Percentiles rank a stretch among this genome's conserved stretches.
Conservation (phyloP, 495 filamentous ascomycete genomes). For the Hypoxylon crocopeplum region DNA sequence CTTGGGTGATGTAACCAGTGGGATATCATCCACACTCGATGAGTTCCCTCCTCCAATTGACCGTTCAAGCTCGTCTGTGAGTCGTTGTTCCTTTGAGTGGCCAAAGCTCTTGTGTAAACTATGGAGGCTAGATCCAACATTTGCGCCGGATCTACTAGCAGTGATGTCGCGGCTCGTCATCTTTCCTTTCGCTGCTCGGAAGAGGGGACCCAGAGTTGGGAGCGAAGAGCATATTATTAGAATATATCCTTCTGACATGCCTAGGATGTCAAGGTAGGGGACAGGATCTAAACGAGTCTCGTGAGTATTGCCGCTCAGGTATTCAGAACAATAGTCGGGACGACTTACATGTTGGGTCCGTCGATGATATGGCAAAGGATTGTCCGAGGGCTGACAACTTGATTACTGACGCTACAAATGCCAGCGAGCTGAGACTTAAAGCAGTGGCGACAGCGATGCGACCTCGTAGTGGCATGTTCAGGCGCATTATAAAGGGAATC, state of each 20-base stretch:
- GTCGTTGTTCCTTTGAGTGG: slow-evolving; percentile 13
- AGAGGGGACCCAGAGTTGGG: slow-evolving; percentile 36
- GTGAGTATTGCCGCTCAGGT: neutral
- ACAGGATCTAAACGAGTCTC: slow-evolving; percentile 22
- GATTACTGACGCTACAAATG: slow-evolving; percentile 31
- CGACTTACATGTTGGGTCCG: slow-evolving; percentile 39
- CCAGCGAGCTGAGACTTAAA: slow-evolving; percentile 34
- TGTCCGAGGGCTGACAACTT: slow-evolving; percentile 30
- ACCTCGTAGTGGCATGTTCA: slow-evolving; percentile 37
- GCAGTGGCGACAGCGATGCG: slow-evolving; percentile 33
- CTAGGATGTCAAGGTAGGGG: slow-evolving; percentile 39
- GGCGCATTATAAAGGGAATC: slow-evolving; percentile 37
- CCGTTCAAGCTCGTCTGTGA: slow-evolving; percentile 13
- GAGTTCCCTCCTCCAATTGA: slow-evolving; percentile 21
- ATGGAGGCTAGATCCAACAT: slow-evolving; percentile 9
- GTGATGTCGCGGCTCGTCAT: slow-evolving; percentile 22
- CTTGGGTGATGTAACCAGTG: slow-evolving; percentile 22
- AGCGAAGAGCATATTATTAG: slow-evolving; percentile 41
- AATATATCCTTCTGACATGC: slow-evolving; percentile 38
- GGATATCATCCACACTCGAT: slow-evolving; percentile 36
- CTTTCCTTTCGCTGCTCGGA: slow-evolving; percentile 29
- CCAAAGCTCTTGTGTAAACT: slow-evolving; percentile 22
- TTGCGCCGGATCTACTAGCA: slow-evolving; percentile 15
- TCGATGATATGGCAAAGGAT: slow-evolving; percentile 20
- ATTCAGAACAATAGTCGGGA: neutral